Percentiles rank a stretch among this genome's conserved stretches.
These are phyloP conservation scores for Aphanomyces invadans DNA, from an alignment of 352 stramenopile species.

Conservation along the genomic window DNA sequence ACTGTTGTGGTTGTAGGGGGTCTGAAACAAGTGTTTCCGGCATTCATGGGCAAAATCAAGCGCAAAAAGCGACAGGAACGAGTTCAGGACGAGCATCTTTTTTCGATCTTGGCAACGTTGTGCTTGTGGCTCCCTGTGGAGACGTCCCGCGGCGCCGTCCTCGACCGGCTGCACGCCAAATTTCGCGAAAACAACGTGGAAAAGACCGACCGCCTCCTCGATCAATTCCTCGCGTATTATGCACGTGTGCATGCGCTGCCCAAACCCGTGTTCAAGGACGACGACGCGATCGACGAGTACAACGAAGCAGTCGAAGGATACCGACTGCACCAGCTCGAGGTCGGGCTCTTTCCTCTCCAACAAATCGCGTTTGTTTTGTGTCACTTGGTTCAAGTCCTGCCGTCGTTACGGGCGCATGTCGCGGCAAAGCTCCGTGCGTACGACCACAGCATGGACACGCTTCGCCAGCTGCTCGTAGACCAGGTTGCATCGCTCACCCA, in stretches of 20 bases:
- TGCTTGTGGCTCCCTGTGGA: slow-evolving; percentile 43
- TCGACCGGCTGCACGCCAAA: slow-evolving; percentile 65
- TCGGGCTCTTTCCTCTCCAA: slow-evolving; percentile 71
- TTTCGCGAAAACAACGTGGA: slow-evolving; percentile 78
- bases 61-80: slow-evolving; percentile 28
- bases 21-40: slow-evolving; percentile 52
- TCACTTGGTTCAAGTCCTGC: slow-evolving; percentile 41
- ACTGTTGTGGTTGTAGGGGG: slow-evolving; percentile 35
- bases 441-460: slow-evolving; percentile 42
- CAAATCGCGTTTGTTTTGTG: slow-evolving; percentile 52
- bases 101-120: slow-evolving; percentile 58
- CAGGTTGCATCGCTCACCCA: slow-evolving; percentile 50
- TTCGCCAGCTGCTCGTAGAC: slow-evolving; percentile 43
- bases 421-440: slow-evolving; percentile 59
- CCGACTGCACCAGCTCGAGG: slow-evolving; percentile 59
- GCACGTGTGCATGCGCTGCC: slow-evolving; percentile 32
- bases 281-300: slow-evolving; percentile 28
- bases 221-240: slow-evolving; percentile 71
- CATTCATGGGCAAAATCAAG: slow-evolving; percentile 64
- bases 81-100: slow-evolving; percentile 48
- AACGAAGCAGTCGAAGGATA: slow-evolving; percentile 30
- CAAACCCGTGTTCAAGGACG: slow-evolving; percentile 25
- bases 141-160: slow-evolving; percentile 40
- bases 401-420: slow-evolving; percentile 25
- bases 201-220: slow-evolving; percentile 69